Conservation (phyloP, 1,139 yeast genomes). For the Kodamaea derodonti region DNA sequence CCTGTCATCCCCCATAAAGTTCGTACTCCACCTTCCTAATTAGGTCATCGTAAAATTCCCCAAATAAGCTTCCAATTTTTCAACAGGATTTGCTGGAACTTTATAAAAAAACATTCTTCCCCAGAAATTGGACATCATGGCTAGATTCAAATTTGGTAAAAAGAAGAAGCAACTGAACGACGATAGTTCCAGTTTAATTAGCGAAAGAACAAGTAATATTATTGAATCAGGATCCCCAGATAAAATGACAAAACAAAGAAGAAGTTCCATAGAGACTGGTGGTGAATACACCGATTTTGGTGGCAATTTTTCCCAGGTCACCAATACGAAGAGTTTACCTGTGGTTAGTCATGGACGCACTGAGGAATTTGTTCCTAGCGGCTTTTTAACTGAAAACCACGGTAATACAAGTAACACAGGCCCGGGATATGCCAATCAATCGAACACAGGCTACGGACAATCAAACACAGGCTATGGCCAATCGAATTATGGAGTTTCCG, state of each 20-base stretch:
- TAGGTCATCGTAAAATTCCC: neutral
- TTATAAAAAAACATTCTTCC: neutral
- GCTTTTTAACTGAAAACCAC: neutral
- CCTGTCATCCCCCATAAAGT: too few relatives aligned
- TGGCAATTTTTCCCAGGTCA: neutral
- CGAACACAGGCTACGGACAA: too few relatives aligned
- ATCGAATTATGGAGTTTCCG: neutral
- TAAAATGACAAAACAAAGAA: slow-evolving; percentile 2
- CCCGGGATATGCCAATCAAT: neutral
- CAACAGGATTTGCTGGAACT: too few relatives aligned
- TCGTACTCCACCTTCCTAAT: too few relatives aligned
- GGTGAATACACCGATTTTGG: neutral
- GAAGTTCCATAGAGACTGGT: slow-evolving; percentile 3
- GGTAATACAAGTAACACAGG: neutral
- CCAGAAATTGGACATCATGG: slow-evolving; percentile 13
- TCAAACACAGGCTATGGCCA: neutral
- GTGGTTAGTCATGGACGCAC: neutral
- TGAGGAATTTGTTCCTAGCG: neutral
- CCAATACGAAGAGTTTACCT: neutral
- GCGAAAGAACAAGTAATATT: slow-evolving; percentile 6
- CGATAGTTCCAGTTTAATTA: slow-evolving; percentile 10
- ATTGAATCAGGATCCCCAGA: neutral
- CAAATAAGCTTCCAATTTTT: neutral
- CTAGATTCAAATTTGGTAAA: slow-evolving; percentile 28
- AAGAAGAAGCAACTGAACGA: slow-evolving; percentile 20